Evolutionary conservation across 257 asterid species (phyloP).

Genomic region (Solanum rostratum): DNA sequence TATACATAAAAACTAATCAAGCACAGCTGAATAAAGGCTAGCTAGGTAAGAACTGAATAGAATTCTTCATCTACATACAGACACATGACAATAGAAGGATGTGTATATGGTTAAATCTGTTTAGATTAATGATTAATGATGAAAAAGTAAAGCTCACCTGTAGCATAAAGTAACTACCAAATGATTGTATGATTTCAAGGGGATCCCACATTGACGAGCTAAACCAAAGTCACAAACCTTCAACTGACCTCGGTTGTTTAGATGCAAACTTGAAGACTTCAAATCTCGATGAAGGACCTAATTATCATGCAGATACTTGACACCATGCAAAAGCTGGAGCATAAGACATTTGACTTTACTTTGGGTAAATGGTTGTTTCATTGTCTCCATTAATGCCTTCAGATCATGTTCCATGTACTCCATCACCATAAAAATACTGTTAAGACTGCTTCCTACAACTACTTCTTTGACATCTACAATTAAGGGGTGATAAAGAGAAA

Average conservation of each 20-base stretch:
- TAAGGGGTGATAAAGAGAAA: slow-evolving; percentile 61
- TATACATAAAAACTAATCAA: not conserved
- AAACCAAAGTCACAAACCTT: slow-evolving; percentile 90
- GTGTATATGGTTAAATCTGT: not conserved
- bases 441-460: slow-evolving; percentile 64
- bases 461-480: slow-evolving; percentile 87
- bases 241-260: slow-evolving; percentile 66
- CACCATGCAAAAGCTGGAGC: slow-evolving; percentile 72
- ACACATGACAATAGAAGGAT: not conserved
- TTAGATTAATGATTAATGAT: not conserved
- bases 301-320: slow-evolving; percentile 71
- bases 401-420: slow-evolving; percentile 96
- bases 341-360: slow-evolving; percentile 84
- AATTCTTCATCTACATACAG: not conserved
- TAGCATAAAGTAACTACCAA: slow-evolving; percentile 91
- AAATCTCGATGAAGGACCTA: slow-evolving; percentile 88
- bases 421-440: slow-evolving; percentile 82
- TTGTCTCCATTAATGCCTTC: slow-evolving; percentile 66
- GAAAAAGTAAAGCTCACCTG: slow-evolving; percentile 37
- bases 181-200: slow-evolving; percentile 69
- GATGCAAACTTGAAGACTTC: slow-evolving; percentile 70
- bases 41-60: not conserved
- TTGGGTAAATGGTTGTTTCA: slow-evolving; percentile 67
- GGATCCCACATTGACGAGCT: slow-evolving; percentile 86
- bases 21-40: not conserved